Evolutionary conservation across 306 rosid species (phyloP), one percentile per base, ranked within the genome.

Genomic region (Glycyrrhiza uralensis): DNA sequence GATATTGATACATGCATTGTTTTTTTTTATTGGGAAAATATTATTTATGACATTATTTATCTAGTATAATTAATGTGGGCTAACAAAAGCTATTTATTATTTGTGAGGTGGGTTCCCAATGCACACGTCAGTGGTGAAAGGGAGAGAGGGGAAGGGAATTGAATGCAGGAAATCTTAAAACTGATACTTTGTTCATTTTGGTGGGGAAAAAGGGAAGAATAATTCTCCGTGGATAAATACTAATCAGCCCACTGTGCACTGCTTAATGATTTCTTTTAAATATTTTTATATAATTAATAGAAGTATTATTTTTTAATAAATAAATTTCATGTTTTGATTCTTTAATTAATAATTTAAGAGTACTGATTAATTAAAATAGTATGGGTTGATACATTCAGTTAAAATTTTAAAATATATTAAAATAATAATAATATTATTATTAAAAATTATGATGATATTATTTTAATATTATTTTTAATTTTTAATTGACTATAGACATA

Each of bases 71-170:
- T n/a, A 55, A 71, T 49, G 60, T 39, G 23, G 30, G 20, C 3
- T 56, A 23, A 46, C 30, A 4, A 71, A 71, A 64, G 71, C 22
- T 75, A 66, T 67, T n/a, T 82, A 79, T 72, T 72, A n/a, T 44
- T 80, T 61, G 60, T 15, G 72, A 24, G 85, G 90, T 66, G 84
- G 83, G 80, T 85, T 87, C 87, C 94, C 90, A 75, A 84, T 52
- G 90, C 94, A 72, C 12, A 86, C 94, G 96, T 89, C 96, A 89
- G 79, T 75, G 77, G 67, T 58, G 86, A 86, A 72, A 79, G 76
- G 38, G 79, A 80, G 88, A 45, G 75, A 69, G 24, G 75, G 22
- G 76, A 85, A 78, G 78, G 86, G 76, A 85, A 74, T 76, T 87
- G 52, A 85, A 85, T 85, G 96, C 88, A 44, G 50, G 70, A 85